Evolutionary conservation across 1,139 yeast genomes (phyloP), one percentile per base, ranked within the genome.

Genomic region (Hansenula sp.): DNA sequence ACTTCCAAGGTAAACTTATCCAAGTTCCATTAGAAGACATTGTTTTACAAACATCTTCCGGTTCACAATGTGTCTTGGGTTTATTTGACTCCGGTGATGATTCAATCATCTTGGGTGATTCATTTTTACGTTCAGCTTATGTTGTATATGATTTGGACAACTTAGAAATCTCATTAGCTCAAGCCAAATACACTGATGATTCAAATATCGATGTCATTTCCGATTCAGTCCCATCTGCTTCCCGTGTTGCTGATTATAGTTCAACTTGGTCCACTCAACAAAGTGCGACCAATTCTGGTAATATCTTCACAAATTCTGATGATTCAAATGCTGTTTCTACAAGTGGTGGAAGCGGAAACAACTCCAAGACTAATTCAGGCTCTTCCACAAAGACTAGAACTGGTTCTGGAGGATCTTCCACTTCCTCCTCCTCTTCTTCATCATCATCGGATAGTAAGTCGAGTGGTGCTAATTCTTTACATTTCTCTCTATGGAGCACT

Each of bases 131-230:
- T 43, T 71, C 76, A 45, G 88, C 86, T 13, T 88, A 88, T 59
- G 78, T 81, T 45, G 95, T 86, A 35, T 87, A 76, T 54, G 91
- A 88, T 62, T 67, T 86, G 48, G 90, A 84, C 28, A 76, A 74
- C 50, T 63, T 67, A 43, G 77, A 79, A 56, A 70, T 88, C 27
- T 80, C 84, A 0, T 49, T 88, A 41, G 96, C 91, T 3, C 85
- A 76, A 54, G 82, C 81, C 11, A 27, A 36, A 12, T 41, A 36
- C 18, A 30, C 73, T 8, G 47, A 31, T 29, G 62, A 63, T 12
- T 72, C 69, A 42, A 61, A 69, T 34, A 68, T 78, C 36, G 76
- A 72, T 45, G 63, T 60, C 2, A 70, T 76, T 24, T 38, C 56
- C 2, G 55, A 65, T 1, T 42, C 68, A 3, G 70, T 77, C 34